phyloP scores from a whole-genome alignment of 202 grass and related monocot species.

The Bolboschoenoplectus hybrid region DNA sequence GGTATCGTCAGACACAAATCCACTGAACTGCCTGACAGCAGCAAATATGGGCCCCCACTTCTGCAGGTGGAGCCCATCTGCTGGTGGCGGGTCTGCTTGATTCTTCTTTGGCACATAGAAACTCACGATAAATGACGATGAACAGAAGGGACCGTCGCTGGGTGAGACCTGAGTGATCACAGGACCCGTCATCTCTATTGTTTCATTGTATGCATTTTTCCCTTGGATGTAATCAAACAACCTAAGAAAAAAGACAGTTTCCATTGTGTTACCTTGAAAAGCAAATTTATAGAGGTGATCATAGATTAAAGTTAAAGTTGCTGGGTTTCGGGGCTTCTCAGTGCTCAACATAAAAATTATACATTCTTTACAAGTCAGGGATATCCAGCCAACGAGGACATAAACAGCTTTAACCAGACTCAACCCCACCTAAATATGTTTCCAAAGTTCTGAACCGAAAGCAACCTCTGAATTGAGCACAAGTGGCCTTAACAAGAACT shows the following conservation, averaged over 20 bases:
- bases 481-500: not conserved
- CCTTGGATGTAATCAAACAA: slow-evolving; percentile 92
- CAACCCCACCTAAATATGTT: not conserved
- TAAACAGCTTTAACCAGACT: not conserved
- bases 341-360: not conserved
- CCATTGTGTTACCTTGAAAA: not conserved
- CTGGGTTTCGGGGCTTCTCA: not conserved
- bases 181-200: slow-evolving; percentile 90
- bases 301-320: not conserved
- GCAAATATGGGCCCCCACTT: slow-evolving; percentile 63
- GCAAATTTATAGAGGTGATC: not conserved
- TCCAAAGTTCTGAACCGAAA: not conserved
- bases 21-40: slow-evolving; percentile 75
- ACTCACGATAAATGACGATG: slow-evolving; percentile 74
- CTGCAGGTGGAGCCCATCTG: slow-evolving; percentile 59
- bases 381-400: not conserved
- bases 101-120: slow-evolving; percentile 85
- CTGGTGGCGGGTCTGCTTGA: slow-evolving; percentile 68
- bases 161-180: slow-evolving; percentile 72
- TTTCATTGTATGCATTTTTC: slow-evolving; percentile 59
- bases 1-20: slow-evolving; percentile 60
- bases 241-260: slow-evolving; percentile 34
- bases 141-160: slow-evolving; percentile 77
- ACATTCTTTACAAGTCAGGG: not conserved
- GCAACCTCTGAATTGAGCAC: not conserved